phyloP scores from a whole-genome alignment of 163 green algal species.

The Scenedesmus sp. region DNA sequence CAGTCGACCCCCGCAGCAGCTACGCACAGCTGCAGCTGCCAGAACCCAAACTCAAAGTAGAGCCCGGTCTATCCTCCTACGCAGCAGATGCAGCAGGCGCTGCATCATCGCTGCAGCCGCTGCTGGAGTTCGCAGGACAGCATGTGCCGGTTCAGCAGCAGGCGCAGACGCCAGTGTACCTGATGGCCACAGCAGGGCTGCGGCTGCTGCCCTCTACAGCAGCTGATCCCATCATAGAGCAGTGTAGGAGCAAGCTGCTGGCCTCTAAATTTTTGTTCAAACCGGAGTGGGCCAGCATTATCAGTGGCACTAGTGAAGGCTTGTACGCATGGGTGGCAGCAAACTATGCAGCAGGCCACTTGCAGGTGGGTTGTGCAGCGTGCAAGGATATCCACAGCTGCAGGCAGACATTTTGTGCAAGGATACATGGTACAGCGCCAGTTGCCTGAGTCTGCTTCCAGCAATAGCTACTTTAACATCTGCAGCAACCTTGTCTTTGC shows the following conservation, averaged over 20 bases:
- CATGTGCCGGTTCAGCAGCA: conserved; percentile 42
- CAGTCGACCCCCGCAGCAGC: conserved; percentile 1
- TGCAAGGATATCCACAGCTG: not conserved
- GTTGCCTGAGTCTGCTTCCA: not conserved
- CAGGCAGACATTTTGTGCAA: not conserved
- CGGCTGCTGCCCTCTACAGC: conserved; percentile 63
- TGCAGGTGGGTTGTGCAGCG: conserved; percentile 56
- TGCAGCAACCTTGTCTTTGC: not conserved
- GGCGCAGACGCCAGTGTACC: conserved; percentile 65
- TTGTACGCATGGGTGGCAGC: conserved; percentile 82
- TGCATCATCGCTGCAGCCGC: conserved; percentile 61
- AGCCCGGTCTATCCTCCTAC: conserved; percentile 71
- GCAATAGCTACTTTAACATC: not conserved
- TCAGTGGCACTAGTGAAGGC: conserved; percentile 76
- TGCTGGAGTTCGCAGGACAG: conserved; percentile 72
- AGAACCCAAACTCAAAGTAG: conserved; percentile 66
- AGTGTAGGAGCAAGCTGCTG: conserved; percentile 59
- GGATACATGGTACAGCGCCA: not conserved
- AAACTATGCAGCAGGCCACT: conserved; percentile 79
- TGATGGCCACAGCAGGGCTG: conserved; percentile 83
- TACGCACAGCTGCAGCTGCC: conserved; percentile 67
- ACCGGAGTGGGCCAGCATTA: conserved; percentile 65
- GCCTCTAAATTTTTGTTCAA: conserved; percentile 65
- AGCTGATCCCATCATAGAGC: conserved; percentile 64
- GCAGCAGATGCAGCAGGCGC: conserved; percentile 55